Evolutionary conservation across 805 yeast genomes (phyloP).

Genomic region (Clavispora fructus): DNA sequence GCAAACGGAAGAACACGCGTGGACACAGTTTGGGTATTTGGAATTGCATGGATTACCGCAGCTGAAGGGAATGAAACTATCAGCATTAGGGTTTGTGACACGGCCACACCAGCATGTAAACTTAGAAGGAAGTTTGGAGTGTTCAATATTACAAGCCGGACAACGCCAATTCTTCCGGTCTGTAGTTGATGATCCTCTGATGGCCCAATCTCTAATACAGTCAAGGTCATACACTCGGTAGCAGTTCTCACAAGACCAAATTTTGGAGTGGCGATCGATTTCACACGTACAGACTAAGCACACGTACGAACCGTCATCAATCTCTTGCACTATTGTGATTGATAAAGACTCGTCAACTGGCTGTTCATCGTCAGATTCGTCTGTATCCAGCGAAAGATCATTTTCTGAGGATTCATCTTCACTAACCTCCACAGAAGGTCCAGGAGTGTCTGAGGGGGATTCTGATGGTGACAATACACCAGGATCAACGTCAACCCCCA

Average conservation of each 20-base stretch:
- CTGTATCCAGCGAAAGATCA: constrained; percentile 6
- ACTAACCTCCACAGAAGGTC: background rate
- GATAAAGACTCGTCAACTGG: constrained; percentile 27
- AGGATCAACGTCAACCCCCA: background rate
- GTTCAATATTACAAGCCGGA: constrained; percentile 67
- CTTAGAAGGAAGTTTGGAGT: constrained; percentile 45
- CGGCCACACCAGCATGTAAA: constrained; percentile 91
- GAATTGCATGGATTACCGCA: constrained; percentile 81
- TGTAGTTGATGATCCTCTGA: constrained; percentile 63
- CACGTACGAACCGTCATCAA: constrained; percentile 62
- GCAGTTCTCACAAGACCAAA: constrained; percentile 80
- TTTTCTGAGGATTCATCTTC: background rate
- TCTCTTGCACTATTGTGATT: constrained; percentile 49
- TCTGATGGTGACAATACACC: background rate
- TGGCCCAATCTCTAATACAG: constrained; percentile 86
- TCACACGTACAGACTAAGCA: constrained; percentile 90
- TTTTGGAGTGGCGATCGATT: constrained; percentile 54
- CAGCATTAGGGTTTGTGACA: constrained; percentile 56
- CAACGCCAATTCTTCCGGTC: constrained; percentile 70
- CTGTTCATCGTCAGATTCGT: constrained; percentile 8
- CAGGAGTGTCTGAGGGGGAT: background rate
- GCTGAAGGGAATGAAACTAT: constrained; percentile 66
- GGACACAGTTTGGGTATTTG: constrained; percentile 56
- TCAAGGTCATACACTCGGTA: constrained; percentile 79
- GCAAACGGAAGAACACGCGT: constrained; percentile 68